Evolutionary conservation across 2,329 filamentous ascomycete genomes (phyloP).

Genomic region (Fusarium solani-melongenae): DNA sequence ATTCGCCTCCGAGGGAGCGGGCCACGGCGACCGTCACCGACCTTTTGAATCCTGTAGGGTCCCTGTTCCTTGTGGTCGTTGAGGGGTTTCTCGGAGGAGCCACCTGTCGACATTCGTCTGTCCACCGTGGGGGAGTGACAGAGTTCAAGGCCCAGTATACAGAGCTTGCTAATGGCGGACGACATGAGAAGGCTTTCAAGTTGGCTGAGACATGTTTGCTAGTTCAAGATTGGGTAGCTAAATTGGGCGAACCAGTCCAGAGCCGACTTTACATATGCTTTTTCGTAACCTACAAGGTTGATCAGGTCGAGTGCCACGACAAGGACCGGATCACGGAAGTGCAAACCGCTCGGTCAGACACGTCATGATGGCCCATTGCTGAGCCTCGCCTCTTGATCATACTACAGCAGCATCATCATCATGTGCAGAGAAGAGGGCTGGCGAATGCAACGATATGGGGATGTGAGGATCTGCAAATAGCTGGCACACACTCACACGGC

Average conservation of each 20-base stretch:
- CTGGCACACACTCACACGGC: conserved; percentile 24
- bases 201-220: conserved; percentile 21
- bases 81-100: conserved; percentile 26
- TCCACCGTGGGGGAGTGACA: conserved; percentile 1
- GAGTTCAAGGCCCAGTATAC: conserved; percentile 29
- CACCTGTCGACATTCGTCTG: conserved; percentile 6
- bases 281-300: conserved; percentile 2
- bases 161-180: background rate
- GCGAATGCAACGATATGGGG: conserved; percentile 4
- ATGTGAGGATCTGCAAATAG: conserved; percentile 28
- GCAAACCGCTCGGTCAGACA: conserved; percentile 1
- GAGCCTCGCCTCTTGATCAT: conserved; percentile 8
- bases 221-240: conserved; percentile 8
- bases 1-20: background rate
- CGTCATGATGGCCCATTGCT: conserved; percentile 13
- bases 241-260: conserved; percentile 11
- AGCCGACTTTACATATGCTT: conserved; percentile 1
- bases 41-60: conserved; percentile 1
- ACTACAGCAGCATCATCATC: background rate
- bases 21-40: background rate
- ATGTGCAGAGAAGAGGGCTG: conserved; percentile 7
- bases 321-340: background rate
- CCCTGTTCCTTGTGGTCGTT: conserved; percentile 24
- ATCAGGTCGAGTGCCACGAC: conserved; percentile 7
- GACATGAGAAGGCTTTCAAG: conserved; percentile 8